Conservation (phyloP, 163 green algal genomes). For the Trebouxia gelatinosa region DNA sequence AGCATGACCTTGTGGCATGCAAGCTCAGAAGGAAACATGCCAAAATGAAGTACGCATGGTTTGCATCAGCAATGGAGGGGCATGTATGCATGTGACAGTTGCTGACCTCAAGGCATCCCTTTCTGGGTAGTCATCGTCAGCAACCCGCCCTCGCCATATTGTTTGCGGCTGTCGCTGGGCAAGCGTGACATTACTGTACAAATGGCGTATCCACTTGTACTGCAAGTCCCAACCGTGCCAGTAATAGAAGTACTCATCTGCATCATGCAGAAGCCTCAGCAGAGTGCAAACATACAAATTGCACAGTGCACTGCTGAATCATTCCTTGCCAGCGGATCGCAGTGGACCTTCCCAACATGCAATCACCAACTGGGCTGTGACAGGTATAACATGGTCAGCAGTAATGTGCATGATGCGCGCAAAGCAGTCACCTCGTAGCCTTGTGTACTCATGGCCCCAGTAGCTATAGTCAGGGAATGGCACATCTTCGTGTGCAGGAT, state of each 20-base stretch:
- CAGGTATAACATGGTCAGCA: too few species aligned
- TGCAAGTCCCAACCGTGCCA: slow-evolving; percentile 49
- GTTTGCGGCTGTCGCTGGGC: slow-evolving; percentile 36
- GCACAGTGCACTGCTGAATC: too few species aligned
- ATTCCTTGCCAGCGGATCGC: too few species aligned
- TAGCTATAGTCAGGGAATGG: slow-evolving; percentile 54
- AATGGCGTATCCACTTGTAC: slow-evolving; percentile 35
- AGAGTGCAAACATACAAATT: too few species aligned
- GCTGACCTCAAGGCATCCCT: slow-evolving; percentile 34
- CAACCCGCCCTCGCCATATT: slow-evolving; percentile 47
- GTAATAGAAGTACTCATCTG: slow-evolving; percentile 39
- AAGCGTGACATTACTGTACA: slow-evolving; percentile 35
- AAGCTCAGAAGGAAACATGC: background rate
- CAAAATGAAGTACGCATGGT: background rate
- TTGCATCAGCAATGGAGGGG: background rate
- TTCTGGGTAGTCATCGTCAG: slow-evolving; percentile 44
- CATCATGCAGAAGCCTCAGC: too few species aligned
- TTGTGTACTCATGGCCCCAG: slow-evolving; percentile 48
- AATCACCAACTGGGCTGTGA: too few species aligned
- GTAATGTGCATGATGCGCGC: too few species aligned
- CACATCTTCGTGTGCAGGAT: slow-evolving; percentile 36
- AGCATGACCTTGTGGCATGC: too few species aligned
- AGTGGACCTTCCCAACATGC: too few species aligned
- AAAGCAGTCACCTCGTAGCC: slow-evolving; percentile 38
- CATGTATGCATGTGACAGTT: slow-evolving; percentile 2